Percentiles rank a stretch among this genome's conserved stretches.
These are phyloP conservation scores for Saturnispora ahearnii DNA, from an alignment of 805 yeast species.

Conservation along the genomic window DNA sequence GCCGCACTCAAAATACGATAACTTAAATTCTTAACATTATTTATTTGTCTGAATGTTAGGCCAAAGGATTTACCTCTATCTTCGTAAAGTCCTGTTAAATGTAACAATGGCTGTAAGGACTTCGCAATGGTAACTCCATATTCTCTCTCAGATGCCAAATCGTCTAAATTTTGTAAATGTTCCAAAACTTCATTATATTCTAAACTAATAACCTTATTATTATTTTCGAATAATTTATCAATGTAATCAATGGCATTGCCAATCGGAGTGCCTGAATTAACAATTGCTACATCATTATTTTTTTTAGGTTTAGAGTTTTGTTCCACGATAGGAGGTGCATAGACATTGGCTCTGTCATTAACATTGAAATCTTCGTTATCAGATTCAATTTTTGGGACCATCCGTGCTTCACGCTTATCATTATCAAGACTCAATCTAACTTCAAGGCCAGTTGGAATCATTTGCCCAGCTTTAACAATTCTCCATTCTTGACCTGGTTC, in stretches of 20 bases:
- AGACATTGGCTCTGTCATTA: not conserved
- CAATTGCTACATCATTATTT: conserved; percentile 10
- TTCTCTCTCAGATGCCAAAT: conserved; percentile 59
- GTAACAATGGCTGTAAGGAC: conserved; percentile 27
- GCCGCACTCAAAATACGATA: conserved; percentile 58
- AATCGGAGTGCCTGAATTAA: conserved; percentile 2
- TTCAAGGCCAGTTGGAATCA: conserved; percentile 73
- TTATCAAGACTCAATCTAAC: conserved; percentile 69
- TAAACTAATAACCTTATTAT: not conserved
- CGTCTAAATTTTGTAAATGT: conserved; percentile 38
- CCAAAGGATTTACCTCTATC: conserved; percentile 6
- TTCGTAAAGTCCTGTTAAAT: conserved; percentile 22
- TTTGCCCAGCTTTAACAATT: conserved; percentile 57
- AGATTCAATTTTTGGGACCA: conserved; percentile 22
- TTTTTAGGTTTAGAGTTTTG: not conserved
- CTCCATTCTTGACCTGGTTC: conserved; percentile 65
- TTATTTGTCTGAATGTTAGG: conserved; percentile 10
- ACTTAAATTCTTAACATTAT: conserved; percentile 39
- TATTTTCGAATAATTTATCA: not conserved
- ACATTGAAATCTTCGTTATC: not conserved
- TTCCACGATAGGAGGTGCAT: not conserved
- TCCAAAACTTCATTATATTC: conserved; percentile 10
- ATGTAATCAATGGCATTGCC: conserved; percentile 5
- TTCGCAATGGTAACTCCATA: conserved; percentile 43
- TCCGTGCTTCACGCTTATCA: conserved; percentile 58